These are phyloP conservation scores for Conidiobolus incongruus DNA, from an alignment of 371 early-diverging fungal genomes.

Conservation along the genomic window DNA sequence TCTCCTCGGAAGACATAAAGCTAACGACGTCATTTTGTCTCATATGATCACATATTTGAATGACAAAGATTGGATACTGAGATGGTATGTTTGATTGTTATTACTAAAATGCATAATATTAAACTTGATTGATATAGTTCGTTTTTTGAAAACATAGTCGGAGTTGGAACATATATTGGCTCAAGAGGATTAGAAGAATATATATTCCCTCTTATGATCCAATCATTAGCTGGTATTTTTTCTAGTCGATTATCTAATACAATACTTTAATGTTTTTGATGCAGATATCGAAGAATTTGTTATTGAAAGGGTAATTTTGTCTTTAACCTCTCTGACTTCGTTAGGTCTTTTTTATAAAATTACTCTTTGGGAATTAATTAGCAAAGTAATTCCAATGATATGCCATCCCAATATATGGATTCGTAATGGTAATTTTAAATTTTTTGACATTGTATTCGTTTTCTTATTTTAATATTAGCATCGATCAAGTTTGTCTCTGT, in stretches of 20 bases:
- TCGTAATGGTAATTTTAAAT: slow-evolving; percentile 23
- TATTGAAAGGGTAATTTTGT: slow-evolving; percentile 62
- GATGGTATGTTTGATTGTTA: slow-evolving; percentile 23
- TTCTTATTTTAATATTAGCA: slow-evolving; percentile 12
- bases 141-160: slow-evolving; percentile 76
- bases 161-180: slow-evolving; percentile 73
- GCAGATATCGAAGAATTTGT: slow-evolving; percentile 75
- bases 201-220: slow-evolving; percentile 80
- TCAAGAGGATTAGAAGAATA: slow-evolving; percentile 68
- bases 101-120: neutral
- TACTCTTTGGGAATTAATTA: slow-evolving; percentile 45
- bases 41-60: slow-evolving; percentile 92
- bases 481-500: slow-evolving; percentile 52
- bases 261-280: no score
- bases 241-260: no score
- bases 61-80: slow-evolving; percentile 74
- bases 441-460: no score
- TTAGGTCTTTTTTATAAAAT: slow-evolving; percentile 65
- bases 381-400: slow-evolving; percentile 39
- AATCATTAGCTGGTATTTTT: slow-evolving; percentile 55
- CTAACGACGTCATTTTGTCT: slow-evolving; percentile 60
- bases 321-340: slow-evolving; percentile 57
- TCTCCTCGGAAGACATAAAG: slow-evolving; percentile 61
- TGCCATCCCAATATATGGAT: slow-evolving; percentile 75
- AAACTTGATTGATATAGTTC: slow-evolving; percentile 21